Conservation (phyloP, 768 basidiomycete genomes). For the Plicaturopsis crispa region DNA sequence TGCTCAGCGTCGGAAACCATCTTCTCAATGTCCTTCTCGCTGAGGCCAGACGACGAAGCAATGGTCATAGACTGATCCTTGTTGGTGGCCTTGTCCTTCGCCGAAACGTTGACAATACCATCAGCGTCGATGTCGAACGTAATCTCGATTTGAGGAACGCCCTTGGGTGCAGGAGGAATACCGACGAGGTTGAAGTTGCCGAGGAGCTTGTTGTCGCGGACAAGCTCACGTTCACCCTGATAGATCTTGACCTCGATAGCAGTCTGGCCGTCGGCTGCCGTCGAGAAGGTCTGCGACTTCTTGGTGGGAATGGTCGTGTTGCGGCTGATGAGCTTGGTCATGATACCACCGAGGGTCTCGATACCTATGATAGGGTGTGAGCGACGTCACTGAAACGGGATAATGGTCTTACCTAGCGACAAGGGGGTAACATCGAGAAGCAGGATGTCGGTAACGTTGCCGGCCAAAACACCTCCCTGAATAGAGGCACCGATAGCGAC, state of each 20-base stretch:
- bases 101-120: slow-evolving; percentile 95
- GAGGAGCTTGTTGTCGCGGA: slow-evolving; percentile 96
- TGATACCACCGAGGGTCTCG: slow-evolving; percentile 98
- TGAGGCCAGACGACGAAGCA: slow-evolving; percentile 93
- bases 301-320: slow-evolving; percentile 99
- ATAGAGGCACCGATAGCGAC: slow-evolving; percentile 98
- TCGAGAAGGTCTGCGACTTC: slow-evolving; percentile 99
- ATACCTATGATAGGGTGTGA: slow-evolving; percentile 45
- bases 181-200: slow-evolving; percentile 99
- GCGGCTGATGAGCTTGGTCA: slow-evolving; percentile 97
- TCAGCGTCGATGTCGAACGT: slow-evolving; percentile 98
- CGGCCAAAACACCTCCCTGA: slow-evolving; percentile 96
- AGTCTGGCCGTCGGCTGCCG: slow-evolving; percentile 98
- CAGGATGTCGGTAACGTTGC: slow-evolving; percentile 92
- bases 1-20: slow-evolving; percentile 96
- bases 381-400: neutral
- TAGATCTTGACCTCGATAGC: slow-evolving; percentile 99
- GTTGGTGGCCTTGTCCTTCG: slow-evolving; percentile 87
- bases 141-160: slow-evolving; percentile 73
- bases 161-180: slow-evolving; percentile 78
- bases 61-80: slow-evolving; percentile 97
- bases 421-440: slow-evolving; percentile 95
- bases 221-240: slow-evolving; percentile 99
- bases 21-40: slow-evolving; percentile 92
- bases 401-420: slow-evolving; percentile 64